These are phyloP conservation scores for Boletus barrowsii DNA, from an alignment of 768 basidiomycete species.

Conservation along the genomic window DNA sequence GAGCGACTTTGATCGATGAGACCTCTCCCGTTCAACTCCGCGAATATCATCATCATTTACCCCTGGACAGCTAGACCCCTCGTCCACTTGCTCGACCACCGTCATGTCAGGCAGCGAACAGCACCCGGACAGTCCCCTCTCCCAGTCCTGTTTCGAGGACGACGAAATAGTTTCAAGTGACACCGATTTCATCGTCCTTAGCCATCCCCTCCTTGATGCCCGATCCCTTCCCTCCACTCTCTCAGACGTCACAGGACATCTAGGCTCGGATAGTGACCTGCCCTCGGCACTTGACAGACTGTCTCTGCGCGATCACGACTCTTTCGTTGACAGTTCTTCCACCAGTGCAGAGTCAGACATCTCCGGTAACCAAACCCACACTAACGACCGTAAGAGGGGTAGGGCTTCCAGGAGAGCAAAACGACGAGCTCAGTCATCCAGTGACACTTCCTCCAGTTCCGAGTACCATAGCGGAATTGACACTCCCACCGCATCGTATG, in stretches of 20 bases:
- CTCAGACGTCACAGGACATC: constrained; percentile 1
- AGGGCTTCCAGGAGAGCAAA: constrained; percentile 1
- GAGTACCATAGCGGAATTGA: constrained; percentile 6
- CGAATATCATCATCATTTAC: constrained; percentile 5
- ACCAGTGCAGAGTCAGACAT: constrained; percentile 8
- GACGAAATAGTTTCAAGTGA: constrained; percentile 20
- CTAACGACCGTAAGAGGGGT: neutral
- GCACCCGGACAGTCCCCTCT: constrained; percentile 9
- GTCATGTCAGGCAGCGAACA: constrained; percentile 12
- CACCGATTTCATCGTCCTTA: constrained; percentile 26
- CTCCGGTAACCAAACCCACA: neutral
- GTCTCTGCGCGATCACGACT: constrained; percentile 13
- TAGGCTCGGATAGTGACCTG: constrained; percentile 11
- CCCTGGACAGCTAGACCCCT: neutral
- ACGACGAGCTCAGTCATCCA: constrained; percentile 2
- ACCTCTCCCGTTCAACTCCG: constrained; percentile 13
- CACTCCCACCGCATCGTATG: constrained; percentile 21
- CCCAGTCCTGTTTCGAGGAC: constrained; percentile 18
- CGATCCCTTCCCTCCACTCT: constrained; percentile 13
- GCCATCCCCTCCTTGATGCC: constrained; percentile 15
- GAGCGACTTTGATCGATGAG: constrained; percentile 6
- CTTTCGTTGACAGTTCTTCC: constrained; percentile 1
- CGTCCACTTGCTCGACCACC: neutral
- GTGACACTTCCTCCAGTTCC: constrained; percentile 1
- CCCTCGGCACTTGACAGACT: constrained; percentile 16